phyloP scores from a whole-genome alignment of 257 asterid species.

The Petrea volubilis region DNA sequence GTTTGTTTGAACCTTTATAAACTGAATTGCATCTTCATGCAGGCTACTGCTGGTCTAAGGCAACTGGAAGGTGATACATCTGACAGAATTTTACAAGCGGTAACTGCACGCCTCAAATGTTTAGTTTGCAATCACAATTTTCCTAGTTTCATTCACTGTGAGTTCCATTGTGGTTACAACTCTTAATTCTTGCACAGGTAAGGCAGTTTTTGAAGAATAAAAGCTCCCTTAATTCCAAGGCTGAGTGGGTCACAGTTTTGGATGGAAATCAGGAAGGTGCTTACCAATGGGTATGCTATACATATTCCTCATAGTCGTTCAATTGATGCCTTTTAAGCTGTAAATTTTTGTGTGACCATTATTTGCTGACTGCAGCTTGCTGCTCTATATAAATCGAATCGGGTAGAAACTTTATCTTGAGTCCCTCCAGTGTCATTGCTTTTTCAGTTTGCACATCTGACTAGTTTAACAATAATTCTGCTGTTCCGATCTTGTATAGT shows the following conservation, averaged over 20 bases:
- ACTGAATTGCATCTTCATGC: slow-evolving; percentile 20
- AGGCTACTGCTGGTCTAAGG: slow-evolving; percentile 97
- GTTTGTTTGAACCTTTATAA: slow-evolving; percentile 10
- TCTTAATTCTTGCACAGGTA: slow-evolving; percentile 49
- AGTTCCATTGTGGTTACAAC: slow-evolving; percentile 13
- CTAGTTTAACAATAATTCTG: background rate
- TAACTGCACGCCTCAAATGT: slow-evolving; percentile 31
- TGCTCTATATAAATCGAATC: background rate
- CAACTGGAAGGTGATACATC: slow-evolving; percentile 75
- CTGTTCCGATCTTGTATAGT: background rate
- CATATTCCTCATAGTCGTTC: slow-evolving; percentile 14
- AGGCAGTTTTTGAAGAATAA: slow-evolving; percentile 63
- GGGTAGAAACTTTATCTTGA: background rate
- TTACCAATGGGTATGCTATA: slow-evolving; percentile 70
- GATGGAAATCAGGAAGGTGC: slow-evolving; percentile 86
- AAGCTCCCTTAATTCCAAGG: slow-evolving; percentile 59
- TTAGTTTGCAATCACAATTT: background rate
- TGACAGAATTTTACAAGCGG: slow-evolving; percentile 80
- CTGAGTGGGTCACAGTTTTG: slow-evolving; percentile 72
- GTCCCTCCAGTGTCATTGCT: background rate
- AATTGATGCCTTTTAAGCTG: background rate
- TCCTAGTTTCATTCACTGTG: background rate
- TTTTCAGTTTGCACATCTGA: background rate
- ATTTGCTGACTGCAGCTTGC: background rate
- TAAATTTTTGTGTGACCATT: background rate